phyloP scores from a whole-genome alignment of 495 filamentous ascomycete species.

The Tetracladium setigerum region DNA sequence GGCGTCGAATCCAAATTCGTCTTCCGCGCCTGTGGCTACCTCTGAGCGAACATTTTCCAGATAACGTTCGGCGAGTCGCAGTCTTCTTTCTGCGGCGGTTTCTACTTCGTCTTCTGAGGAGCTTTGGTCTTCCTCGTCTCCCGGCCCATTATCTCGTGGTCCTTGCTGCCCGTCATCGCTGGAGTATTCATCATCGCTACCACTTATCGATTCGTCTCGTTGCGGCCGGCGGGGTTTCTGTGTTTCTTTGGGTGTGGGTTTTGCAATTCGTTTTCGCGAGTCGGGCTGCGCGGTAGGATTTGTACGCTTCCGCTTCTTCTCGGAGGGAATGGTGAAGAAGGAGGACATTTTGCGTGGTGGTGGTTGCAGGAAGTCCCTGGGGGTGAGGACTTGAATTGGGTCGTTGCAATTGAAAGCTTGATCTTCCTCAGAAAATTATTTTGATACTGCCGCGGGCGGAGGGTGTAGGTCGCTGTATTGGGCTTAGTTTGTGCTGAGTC shows the following conservation, averaged over 20 bases:
- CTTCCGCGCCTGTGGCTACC: slow-evolving; percentile 33
- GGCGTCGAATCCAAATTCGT: slow-evolving; percentile 81
- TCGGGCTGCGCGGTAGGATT: slow-evolving; percentile 34
- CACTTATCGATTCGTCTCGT: slow-evolving; percentile 65
- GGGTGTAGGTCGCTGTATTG: background rate
- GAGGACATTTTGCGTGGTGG: slow-evolving; percentile 54
- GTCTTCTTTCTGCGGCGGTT: slow-evolving; percentile 77
- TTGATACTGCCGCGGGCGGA: slow-evolving; percentile 5
- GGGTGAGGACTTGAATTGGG: slow-evolving; percentile 6
- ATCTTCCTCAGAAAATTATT: slow-evolving; percentile 11
- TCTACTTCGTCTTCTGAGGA: slow-evolving; percentile 53
- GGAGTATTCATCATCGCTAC: slow-evolving; percentile 58
- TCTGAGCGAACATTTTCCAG: slow-evolving; percentile 82
- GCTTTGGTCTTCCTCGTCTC: slow-evolving; percentile 29
- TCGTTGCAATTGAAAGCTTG: slow-evolving; percentile 3
- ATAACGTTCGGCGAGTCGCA: slow-evolving; percentile 88
- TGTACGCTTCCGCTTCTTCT: slow-evolving; percentile 75
- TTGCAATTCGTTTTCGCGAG: slow-evolving; percentile 31
- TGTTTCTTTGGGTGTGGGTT: slow-evolving; percentile 33
- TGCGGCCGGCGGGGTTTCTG: slow-evolving; percentile 33
- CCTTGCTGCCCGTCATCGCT: slow-evolving; percentile 52
- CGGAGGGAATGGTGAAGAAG: slow-evolving; percentile 74
- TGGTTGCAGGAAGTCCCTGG: slow-evolving; percentile 6
- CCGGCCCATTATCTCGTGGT: background rate
- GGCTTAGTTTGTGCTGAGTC: background rate